Percentiles rank a stretch among this genome's conserved stretches.
phyloP scores from a whole-genome alignment of 345 rosid genomes.

The Passiflora organensis region DNA sequence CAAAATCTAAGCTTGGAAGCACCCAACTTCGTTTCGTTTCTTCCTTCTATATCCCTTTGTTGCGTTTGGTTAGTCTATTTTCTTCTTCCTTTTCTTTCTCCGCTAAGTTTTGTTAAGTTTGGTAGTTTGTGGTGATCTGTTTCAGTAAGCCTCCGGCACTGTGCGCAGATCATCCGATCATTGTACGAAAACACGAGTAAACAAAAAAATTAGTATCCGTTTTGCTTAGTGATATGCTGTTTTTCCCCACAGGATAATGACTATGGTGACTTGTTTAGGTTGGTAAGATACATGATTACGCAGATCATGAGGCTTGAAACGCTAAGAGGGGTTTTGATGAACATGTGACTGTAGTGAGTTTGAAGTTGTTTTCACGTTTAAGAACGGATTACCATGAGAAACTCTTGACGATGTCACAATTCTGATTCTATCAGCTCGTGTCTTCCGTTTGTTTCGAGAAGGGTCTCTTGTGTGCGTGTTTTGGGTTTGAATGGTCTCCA shows the following conservation, averaged over 20 bases:
- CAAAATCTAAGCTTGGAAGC: background rate
- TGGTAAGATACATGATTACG: background rate
- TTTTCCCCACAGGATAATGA: too few species aligned
- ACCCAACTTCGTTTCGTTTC: conserved; percentile 8
- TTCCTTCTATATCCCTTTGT: background rate
- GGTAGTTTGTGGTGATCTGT: background rate
- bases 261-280: too few species aligned
- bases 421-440: background rate
- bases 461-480: background rate
- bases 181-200: too few species aligned
- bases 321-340: background rate
- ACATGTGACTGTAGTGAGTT: background rate
- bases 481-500: background rate
- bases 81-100: background rate
- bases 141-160: background rate
- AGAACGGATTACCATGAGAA: background rate
- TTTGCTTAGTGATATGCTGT: too few species aligned
- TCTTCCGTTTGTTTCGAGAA: background rate
- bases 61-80: conserved; percentile 8
- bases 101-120: background rate
- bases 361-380: too few species aligned
- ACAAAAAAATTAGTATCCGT: too few species aligned
- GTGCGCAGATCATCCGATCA: too few species aligned
- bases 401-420: background rate
- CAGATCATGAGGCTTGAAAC: conserved; percentile 1